Evolutionary conservation across 352 stramenopile genomes (phyloP), one percentile per base, ranked within the genome.

Genomic region (Pythium aphanidermatum): DNA sequence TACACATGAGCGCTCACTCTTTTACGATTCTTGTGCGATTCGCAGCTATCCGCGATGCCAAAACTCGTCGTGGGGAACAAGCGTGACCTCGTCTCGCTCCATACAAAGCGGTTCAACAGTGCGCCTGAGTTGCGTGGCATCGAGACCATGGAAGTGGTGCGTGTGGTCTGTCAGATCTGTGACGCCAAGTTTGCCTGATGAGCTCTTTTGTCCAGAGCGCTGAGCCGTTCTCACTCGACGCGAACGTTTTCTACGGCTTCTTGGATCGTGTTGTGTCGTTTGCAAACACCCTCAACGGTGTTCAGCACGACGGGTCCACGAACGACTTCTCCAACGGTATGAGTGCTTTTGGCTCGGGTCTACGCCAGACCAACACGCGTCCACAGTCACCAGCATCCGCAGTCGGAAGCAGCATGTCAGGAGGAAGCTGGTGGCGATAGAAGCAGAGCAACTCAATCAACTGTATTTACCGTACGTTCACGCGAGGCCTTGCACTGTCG

Each of bases 41-140:
- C 41, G 25, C 41, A 81, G 64, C 54, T 85, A 4, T 32, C 61
- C 3, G 35, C 40, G 2, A 49, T 94, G 36, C 82, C 82, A 9
- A 88, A 87, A 51, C 65, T 94, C 5, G 60, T 94, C 20, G 46
- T 94, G n/a, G 82, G 79, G 32, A 92, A 78, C 59, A 94, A 94
- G 57, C 70, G 67, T 28, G 82, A 94, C 46, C 51, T 70, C 1
- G 34, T 86, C 16, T 86, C 33, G 5, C 30, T 44, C 1, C 59
- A 61, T 5, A 63, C 57, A 5, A 69, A 70, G 55, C 60, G 70
- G 1, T 27, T 60, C 19, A 59, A 46, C 17, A 49, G 50, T 2
- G 41, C 62, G 2, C 27, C 58, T 1, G 75, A 88, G 31, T 66
- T 88, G 40, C 51, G 74, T 14, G 63, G 68, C 9, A 55, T 82